A percentile compares a stretch with the other conserved stretches of the same genome.
These are phyloP conservation scores for Cryphonectria naterciae DNA, from an alignment of 2,329 filamentous ascomycete genomes.

Conservation along the genomic window DNA sequence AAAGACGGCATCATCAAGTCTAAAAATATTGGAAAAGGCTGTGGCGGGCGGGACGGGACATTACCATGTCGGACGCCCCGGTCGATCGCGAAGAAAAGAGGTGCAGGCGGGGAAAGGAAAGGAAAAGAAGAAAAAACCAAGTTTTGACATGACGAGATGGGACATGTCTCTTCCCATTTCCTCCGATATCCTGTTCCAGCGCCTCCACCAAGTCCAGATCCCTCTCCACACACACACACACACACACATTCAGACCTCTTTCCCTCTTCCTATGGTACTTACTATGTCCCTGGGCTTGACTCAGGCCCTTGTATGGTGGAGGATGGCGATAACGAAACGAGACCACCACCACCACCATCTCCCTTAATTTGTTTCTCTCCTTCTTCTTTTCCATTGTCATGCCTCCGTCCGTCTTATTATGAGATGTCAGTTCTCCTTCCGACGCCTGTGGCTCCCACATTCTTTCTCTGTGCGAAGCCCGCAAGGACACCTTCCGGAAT, in stretches of 20 bases:
- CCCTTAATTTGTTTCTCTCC: too few species aligned
- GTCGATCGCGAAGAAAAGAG: conserved; percentile 2
- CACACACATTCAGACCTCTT: background rate
- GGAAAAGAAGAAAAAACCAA: background rate
- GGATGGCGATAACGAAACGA: background rate
- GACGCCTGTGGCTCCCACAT: background rate
- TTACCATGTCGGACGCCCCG: background rate
- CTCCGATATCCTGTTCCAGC: background rate
- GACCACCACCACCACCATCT: background rate
- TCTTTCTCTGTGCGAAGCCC: background rate
- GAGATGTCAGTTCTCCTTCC: background rate
- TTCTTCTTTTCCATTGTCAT: background rate
- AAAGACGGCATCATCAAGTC: background rate
- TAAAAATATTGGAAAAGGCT: background rate
- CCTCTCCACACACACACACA: background rate
- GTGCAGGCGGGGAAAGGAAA: background rate
- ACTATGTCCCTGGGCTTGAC: background rate
- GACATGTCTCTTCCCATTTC: conserved; percentile 3
- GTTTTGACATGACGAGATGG: background rate
- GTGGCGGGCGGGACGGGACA: background rate
- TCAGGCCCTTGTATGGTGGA: background rate
- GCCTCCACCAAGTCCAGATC: background rate
- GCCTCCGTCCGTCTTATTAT: background rate
- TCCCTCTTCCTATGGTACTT: background rate
- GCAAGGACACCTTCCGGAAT: conserved; percentile 9